phyloP scores from a whole-genome alignment of 2,329 filamentous ascomycete species.

The Monosporascus sp. region DNA sequence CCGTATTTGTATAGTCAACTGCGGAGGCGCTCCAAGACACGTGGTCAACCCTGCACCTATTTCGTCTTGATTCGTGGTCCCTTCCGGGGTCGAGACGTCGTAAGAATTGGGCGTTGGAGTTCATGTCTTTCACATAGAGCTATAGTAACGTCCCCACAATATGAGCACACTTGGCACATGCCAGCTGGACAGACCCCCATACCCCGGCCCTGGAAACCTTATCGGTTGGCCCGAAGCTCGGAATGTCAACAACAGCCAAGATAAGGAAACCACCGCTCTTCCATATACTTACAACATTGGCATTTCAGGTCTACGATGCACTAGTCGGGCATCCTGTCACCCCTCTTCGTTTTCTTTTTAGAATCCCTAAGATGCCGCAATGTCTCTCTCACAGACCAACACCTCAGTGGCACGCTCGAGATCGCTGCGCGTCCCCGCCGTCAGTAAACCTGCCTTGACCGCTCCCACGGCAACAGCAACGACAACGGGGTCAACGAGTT shows the following conservation, averaged over 20 bases:
- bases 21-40: too few species aligned
- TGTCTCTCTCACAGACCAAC: constrained; percentile 27
- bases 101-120: too few species aligned
- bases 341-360: background rate
- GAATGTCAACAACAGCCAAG: background rate
- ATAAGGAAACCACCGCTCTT: background rate
- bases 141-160: background rate
- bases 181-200: too few species aligned
- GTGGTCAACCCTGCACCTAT: too few species aligned
- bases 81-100: too few species aligned
- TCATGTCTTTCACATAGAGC: too few species aligned
- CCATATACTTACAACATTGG: background rate
- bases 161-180: background rate
- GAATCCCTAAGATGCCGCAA: constrained; percentile 20
- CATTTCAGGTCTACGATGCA: background rate
- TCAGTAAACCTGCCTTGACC: constrained; percentile 22
- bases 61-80: too few species aligned
- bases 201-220: too few species aligned
- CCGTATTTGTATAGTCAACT: too few species aligned
- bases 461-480: constrained; percentile 17
- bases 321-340: background rate
- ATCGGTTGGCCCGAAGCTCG: background rate
- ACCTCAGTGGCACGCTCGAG: constrained; percentile 25
- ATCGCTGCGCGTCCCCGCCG: constrained; percentile 17
- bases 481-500: constrained; percentile 20